These are phyloP conservation scores for Earliella scabrosa DNA, from an alignment of 1,284 basidiomycete species.

Conservation along the genomic window DNA sequence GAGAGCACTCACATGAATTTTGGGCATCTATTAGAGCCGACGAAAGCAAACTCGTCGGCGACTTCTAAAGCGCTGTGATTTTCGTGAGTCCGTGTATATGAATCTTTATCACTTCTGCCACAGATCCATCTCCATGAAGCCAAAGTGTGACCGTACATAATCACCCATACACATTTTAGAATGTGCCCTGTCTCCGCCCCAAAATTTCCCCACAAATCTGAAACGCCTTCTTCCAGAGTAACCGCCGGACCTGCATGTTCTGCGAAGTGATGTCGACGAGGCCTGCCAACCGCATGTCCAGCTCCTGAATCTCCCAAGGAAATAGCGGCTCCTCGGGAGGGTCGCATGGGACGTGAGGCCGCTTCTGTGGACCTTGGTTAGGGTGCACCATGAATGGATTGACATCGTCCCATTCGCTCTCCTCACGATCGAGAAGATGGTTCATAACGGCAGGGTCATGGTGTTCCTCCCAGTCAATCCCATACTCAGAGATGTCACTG, in stretches of 20 bases:
- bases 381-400: background rate
- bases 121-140: too few relatives aligned
- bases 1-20: too few relatives aligned
- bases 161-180: too few relatives aligned
- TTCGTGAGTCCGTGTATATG: too few relatives aligned
- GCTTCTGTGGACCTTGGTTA: background rate
- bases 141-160: too few relatives aligned
- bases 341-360: conserved; percentile 19
- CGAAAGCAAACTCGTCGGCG: too few relatives aligned
- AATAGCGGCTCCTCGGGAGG: conserved; percentile 16
- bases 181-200: too few relatives aligned
- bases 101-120: too few relatives aligned
- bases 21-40: too few relatives aligned
- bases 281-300: background rate
- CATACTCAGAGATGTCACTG: conserved; percentile 25
- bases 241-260: conserved; percentile 1
- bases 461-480: conserved; percentile 26
- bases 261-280: background rate
- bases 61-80: too few relatives aligned
- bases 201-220: background rate
- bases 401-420: conserved; percentile 2
- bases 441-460: background rate
- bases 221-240: background rate
- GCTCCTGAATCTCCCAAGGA: background rate
- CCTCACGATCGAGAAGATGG: conserved; percentile 12